phyloP scores from a whole-genome alignment of 106 monocot genomes.

The Chionographis japonica region DNA sequence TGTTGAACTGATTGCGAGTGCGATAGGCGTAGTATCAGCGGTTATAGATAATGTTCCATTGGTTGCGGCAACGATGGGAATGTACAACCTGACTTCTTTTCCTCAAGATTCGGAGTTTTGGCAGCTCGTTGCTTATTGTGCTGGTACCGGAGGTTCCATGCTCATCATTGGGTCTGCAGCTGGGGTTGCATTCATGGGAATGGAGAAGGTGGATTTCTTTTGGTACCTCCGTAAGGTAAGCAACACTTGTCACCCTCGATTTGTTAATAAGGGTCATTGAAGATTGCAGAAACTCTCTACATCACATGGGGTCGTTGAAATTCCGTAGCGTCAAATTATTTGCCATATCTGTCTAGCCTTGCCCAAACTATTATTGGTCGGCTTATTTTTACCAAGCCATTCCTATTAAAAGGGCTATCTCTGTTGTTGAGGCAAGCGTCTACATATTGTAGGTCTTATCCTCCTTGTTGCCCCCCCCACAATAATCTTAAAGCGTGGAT shows the following conservation, averaged over 20 bases:
- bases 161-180: constrained; percentile 98
- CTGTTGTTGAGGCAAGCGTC: no score
- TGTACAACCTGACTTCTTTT: constrained; percentile 90
- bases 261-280: background rate
- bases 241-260: background rate
- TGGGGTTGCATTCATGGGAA: constrained; percentile 98
- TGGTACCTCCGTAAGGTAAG: constrained; percentile 95
- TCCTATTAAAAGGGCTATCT: no score
- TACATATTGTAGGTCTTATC: no score
- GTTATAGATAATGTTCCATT: constrained; percentile 95
- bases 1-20: constrained; percentile 78
- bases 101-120: constrained; percentile 95
- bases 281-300: background rate
- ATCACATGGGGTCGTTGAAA: no score
- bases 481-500: no score
- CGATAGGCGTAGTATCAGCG: constrained; percentile 82
- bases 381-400: no score
- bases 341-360: no score
- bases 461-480: no score
- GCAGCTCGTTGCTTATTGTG: constrained; percentile 97
- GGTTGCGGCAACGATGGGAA: constrained; percentile 99
- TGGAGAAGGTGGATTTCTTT: constrained; percentile 97
- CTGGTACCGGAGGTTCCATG: constrained; percentile 98
- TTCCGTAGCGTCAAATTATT: no score
- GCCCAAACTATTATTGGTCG: no score